Percentiles rank a stretch among this genome's conserved stretches.
These are phyloP conservation scores for Ceratocystis variospora DNA, from an alignment of 2,329 filamentous ascomycete genomes.

Conservation along the genomic window DNA sequence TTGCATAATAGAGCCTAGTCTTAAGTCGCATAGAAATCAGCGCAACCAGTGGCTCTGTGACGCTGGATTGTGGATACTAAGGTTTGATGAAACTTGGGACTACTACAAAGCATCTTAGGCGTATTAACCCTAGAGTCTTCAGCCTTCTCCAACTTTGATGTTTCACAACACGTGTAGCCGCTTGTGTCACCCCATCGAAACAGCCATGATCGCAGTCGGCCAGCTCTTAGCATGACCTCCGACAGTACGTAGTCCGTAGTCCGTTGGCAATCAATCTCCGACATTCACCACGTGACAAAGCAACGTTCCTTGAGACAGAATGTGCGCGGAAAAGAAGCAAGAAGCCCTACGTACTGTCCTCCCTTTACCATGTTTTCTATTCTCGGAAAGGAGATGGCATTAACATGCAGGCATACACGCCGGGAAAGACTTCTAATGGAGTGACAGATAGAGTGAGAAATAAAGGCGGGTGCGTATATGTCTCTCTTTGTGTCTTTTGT, in stretches of 20 bases:
- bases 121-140: not conserved
- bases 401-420: not conserved
- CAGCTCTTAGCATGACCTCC: not conserved
- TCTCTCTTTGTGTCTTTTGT: not conserved
- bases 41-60: not conserved
- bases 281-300: not conserved
- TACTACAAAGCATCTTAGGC: not conserved
- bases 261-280: not conserved
- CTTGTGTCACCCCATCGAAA: not conserved
- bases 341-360: not conserved
- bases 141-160: not conserved
- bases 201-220: not conserved
- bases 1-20: not conserved
- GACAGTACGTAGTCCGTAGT: not conserved
- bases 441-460: not conserved
- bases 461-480: not conserved
- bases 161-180: not conserved
- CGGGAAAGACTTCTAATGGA: not conserved
- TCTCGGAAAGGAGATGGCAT: not conserved
- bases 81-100: not conserved
- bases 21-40: not conserved
- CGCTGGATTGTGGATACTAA: not conserved
- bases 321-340: not conserved
- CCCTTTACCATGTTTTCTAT: not conserved
- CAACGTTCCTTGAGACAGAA: not conserved